phyloP scores from a whole-genome alignment of 1,284 basidiomycete genomes.

The Ceratobasidium sp. region DNA sequence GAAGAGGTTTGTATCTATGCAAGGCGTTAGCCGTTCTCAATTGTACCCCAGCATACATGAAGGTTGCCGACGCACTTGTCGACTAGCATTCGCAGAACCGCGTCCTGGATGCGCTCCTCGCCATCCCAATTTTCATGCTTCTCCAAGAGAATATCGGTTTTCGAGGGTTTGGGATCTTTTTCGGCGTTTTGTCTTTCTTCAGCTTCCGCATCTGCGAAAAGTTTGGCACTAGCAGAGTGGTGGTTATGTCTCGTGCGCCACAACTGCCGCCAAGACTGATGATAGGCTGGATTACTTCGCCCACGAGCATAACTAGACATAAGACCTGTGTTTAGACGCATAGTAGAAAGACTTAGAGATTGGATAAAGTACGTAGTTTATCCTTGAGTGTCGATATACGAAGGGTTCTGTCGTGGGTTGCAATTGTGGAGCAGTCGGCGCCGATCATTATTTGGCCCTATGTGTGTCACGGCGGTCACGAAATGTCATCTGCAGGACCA shows the following conservation, averaged over 20 bases:
- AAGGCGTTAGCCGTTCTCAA: background rate
- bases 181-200: conserved; percentile 57
- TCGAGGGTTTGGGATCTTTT: conserved; percentile 45
- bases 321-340: background rate
- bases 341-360: no score
- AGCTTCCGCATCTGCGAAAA: conserved; percentile 70
- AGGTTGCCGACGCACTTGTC: conserved; percentile 59
- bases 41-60: background rate
- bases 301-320: background rate
- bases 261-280: background rate
- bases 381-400: no score
- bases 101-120: conserved; percentile 73
- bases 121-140: conserved; percentile 73
- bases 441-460: conserved; percentile 20
- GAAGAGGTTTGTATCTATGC: conserved; percentile 68
- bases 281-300: background rate
- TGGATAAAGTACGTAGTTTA: no score
- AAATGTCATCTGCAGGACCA: background rate
- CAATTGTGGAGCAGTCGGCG: background rate
- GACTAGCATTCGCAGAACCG: conserved; percentile 82
- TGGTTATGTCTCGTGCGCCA: background rate
- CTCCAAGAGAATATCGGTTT: conserved; percentile 30
- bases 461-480: background rate
- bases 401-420: background rate
- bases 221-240: conserved; percentile 63